These are phyloP conservation scores for Rubia balearica DNA, from an alignment of 305 asterid genomes.

Conservation along the genomic window DNA sequence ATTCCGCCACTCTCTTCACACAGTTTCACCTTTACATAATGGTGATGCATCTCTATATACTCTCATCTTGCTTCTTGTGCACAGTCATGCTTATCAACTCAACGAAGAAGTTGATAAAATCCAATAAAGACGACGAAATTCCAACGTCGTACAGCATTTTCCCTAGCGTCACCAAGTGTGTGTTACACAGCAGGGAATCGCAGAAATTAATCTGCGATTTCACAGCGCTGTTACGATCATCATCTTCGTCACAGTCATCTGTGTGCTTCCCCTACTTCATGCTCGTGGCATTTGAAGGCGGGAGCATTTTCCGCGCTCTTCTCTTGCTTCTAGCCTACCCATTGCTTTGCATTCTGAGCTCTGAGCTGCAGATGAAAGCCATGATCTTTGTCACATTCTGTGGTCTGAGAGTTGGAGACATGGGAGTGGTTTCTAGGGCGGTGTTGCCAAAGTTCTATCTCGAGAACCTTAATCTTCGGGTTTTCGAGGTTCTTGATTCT, in stretches of 20 bases:
- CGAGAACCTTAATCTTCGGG: conserved; percentile 47
- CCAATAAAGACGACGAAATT: conserved; percentile 21
- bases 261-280: conserved; percentile 80
- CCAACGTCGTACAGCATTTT: conserved; percentile 7
- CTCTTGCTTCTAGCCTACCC: conserved; percentile 53
- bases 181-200: conserved; percentile 19
- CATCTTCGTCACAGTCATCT: conserved; percentile 31
- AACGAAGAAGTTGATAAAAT: conserved; percentile 31
- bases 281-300: conserved; percentile 86
- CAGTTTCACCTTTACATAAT: not conserved
- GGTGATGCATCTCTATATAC: conserved; percentile 28
- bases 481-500: conserved; percentile 36
- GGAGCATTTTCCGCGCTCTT: conserved; percentile 56
- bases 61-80: conserved; percentile 40
- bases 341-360: conserved; percentile 31
- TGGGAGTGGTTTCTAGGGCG: conserved; percentile 57
- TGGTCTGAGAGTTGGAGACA: conserved; percentile 45
- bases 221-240: conserved; percentile 38
- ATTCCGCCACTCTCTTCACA: not conserved
- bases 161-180: conserved; percentile 39
- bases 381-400: conserved; percentile 70
- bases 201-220: conserved; percentile 55
- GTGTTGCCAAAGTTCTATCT: conserved; percentile 76
- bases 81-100: conserved; percentile 35
- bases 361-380: conserved; percentile 37